Conservation (phyloP, 352 stramenopile species). For the Pythium sp. region DNA sequence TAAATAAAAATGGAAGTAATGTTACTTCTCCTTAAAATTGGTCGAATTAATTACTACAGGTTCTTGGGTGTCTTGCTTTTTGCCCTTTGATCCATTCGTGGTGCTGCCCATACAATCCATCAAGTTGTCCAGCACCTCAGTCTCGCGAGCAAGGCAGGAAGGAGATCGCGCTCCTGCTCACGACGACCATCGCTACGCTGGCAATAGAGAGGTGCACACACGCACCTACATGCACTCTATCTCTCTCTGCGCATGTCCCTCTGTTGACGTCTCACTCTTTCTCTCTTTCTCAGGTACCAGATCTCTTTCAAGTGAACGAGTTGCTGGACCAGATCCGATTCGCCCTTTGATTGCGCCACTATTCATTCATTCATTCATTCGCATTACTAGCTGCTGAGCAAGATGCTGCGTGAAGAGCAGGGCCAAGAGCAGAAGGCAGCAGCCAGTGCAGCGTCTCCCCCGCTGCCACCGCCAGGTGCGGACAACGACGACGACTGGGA, state of each 20-base stretch:
- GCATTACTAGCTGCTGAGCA: neutral
- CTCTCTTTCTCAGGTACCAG: neutral
- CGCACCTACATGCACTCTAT: neutral
- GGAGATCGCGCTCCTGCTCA: neutral
- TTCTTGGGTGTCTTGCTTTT: neutral
- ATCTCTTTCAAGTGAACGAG: neutral
- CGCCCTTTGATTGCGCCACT: constrained; percentile 5
- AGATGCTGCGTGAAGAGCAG: constrained; percentile 3
- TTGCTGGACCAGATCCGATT: neutral
- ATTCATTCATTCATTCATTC: neutral
- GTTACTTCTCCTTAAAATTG: neutral
- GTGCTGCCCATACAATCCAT: constrained; percentile 4
- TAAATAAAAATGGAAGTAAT: neutral
- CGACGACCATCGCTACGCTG: constrained; percentile 8
- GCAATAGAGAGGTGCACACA: neutral
- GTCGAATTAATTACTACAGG: neutral
- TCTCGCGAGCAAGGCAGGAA: neutral
- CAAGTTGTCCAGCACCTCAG: neutral
- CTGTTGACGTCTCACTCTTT: neutral
- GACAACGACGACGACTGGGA: constrained; percentile 42
- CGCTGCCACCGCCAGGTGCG: neutral
- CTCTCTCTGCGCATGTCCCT: neutral
- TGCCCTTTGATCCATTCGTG: constrained; percentile 6
- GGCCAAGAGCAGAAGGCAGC: neutral
- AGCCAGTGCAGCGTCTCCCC: too few species aligned